Base-by-base conservation (phyloP, 345 rosid genomes). In the Aegle marmelos region DNA sequence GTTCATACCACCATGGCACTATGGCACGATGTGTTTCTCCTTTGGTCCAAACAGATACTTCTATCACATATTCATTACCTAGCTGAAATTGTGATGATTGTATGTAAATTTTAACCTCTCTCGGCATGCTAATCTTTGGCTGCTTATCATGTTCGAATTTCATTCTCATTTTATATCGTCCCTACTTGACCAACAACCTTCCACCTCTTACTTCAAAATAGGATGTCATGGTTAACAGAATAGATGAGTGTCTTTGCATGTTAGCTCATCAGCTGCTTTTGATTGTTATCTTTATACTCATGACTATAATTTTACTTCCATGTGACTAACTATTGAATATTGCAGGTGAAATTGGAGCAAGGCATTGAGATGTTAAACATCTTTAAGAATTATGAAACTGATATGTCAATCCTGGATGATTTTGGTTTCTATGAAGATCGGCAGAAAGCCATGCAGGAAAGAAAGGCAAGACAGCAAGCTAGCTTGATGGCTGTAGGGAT, bases 391-490 rank as follows among this genome's bases (percentile, higher is more conserved):
- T 86, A 90, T 45, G 92, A 91, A 75, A 88, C 89, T 37, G 94
- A 90, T 57, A 88, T 85, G 69, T 92, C 97, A 16, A 94, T 94
- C 82, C 79, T 94, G 57, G 97, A 92, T 75, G 98, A 94, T 86
- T 94, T 94, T 76, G 97, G 86, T 27, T 94, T 91, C 83, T 92
- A 94, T 21, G 98, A 94, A 83, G 95, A 91, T 36, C 79, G 98
- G 64, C 91, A 94, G 88, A 94, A 87, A 79, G 90, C 87, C 48
- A 91, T 92, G 87, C 92, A 88, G 72, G 97, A 94, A 73, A 85
- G 91, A 75, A 94, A 91, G 86, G 87, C 93, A 74, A 90, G 90
- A 82, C 88, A 90, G 81, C 97, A 89, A 79, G 88, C 85, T 36
- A 87, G 81, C 77, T 84, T 85, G 79, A 82, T 82, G 73, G 81